Evolutionary conservation across 140 eudicot genomes (phyloP).

Genomic region (Erigeron philadelphicus): DNA sequence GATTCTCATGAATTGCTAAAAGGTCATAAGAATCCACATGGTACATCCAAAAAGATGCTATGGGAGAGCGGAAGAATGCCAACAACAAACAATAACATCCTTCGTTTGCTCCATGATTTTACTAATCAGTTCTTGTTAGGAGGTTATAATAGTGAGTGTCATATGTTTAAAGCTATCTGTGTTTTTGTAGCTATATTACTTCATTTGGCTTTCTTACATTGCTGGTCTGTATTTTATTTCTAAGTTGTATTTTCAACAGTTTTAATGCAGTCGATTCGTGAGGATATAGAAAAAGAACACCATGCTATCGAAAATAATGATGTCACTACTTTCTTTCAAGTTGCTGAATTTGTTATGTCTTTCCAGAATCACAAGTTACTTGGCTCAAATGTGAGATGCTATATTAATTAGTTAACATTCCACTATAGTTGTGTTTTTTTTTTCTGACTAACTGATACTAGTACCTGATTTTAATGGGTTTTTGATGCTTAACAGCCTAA

Average conservation of each 20-base stretch:
- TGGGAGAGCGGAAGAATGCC: conserved; percentile 66
- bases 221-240: conserved; percentile 25
- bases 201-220: conserved; percentile 15
- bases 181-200: conserved; percentile 5
- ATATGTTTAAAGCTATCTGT: neutral
- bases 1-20: conserved; percentile 52
- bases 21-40: conserved; percentile 46
- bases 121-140: conserved; percentile 62
- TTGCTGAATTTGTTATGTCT: conserved; percentile 73
- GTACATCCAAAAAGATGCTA: conserved; percentile 58
- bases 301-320: conserved; percentile 66
- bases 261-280: conserved; percentile 83
- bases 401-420: conserved; percentile 4
- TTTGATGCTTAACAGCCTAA: conserved; percentile 44
- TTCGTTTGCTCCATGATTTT: conserved; percentile 57
- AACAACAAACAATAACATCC: conserved; percentile 48
- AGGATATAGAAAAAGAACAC: conserved; percentile 85
- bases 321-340: conserved; percentile 68
- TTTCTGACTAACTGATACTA: neutral
- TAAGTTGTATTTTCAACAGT: conserved; percentile 37
- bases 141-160: conserved; percentile 73
- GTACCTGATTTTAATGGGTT: conserved; percentile 3
- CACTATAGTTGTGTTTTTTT: neutral
- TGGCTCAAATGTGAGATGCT: conserved; percentile 44
- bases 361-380: conserved; percentile 65